These are phyloP conservation scores for Pelargonium myrrhifolium DNA, from an alignment of 441 rosid genomes.

Conservation along the genomic window DNA sequence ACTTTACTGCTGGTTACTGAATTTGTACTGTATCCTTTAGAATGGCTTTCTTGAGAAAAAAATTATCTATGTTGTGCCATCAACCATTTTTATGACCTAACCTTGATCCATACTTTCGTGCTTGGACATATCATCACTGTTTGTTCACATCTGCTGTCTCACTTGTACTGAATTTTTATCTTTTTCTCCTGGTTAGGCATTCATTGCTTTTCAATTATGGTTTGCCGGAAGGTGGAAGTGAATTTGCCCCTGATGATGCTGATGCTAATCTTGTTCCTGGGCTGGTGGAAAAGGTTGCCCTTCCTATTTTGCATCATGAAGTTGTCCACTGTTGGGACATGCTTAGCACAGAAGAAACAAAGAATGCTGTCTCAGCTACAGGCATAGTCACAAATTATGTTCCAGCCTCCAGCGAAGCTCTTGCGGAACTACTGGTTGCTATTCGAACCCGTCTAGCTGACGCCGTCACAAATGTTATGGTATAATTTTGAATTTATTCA, in stretches of 20 bases:
- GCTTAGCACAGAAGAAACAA: conserved; percentile 68
- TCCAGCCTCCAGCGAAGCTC: conserved; percentile 60
- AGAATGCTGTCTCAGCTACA: conserved; percentile 77
- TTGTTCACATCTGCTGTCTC: neutral
- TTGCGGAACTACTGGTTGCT: conserved; percentile 51
- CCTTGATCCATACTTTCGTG: no score
- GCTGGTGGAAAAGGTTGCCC: conserved; percentile 79
- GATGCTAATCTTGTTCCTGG: conserved; percentile 81
- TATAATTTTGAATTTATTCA: no score
- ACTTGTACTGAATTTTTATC: conserved; percentile 16
- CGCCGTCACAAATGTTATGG: conserved; percentile 47
- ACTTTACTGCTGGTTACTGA: neutral
- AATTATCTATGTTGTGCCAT: no score
- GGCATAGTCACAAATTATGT: conserved; percentile 61
- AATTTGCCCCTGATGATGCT: conserved; percentile 52
- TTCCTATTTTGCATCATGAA: conserved; percentile 80
- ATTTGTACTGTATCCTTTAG: no score
- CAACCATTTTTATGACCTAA: no score
- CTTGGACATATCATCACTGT: neutral
- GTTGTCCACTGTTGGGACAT: conserved; percentile 83
- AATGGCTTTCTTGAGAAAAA: no score
- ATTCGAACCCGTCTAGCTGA: conserved; percentile 64
- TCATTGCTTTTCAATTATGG: conserved; percentile 71
- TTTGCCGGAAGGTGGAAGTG: conserved; percentile 62
- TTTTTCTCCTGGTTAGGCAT: conserved; percentile 51